These are phyloP conservation scores for Alternaria burnsii DNA, from an alignment of 2,329 filamentous ascomycete species.

Conservation along the genomic window DNA sequence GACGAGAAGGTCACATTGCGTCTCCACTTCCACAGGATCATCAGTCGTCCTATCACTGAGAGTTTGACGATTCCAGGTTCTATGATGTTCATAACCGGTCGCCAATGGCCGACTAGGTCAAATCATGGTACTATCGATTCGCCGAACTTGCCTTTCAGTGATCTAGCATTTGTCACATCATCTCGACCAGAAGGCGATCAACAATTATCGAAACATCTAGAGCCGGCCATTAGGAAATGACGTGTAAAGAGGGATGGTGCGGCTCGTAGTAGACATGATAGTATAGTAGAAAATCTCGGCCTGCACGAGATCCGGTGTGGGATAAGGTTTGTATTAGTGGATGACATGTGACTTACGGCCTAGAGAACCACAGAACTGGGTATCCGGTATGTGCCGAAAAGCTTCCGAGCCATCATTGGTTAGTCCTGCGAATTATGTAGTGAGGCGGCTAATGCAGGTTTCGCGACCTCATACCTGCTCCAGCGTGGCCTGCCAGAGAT, in stretches of 20 bases:
- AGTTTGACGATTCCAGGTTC: not conserved
- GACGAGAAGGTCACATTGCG: not conserved
- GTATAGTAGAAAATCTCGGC: slow-evolving; percentile 2
- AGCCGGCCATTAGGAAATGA: not conserved
- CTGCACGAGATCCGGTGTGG: not conserved
- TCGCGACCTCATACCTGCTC: slow-evolving; percentile 4
- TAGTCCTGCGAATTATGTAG: slow-evolving; percentile 3
- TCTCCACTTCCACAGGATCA: not conserved
- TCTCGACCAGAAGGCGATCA: not conserved
- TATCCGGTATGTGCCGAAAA: slow-evolving; percentile 10
- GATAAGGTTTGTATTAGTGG: slow-evolving; percentile 14
- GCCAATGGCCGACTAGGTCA: slow-evolving; percentile 1
- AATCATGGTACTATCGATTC: not conserved
- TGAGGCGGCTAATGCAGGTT: slow-evolving; percentile 11
- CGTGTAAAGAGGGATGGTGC: not conserved
- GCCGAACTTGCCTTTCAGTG: not conserved
- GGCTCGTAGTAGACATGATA: slow-evolving; percentile 2
- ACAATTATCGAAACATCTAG: not conserved
- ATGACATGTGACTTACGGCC: slow-evolving; percentile 1
- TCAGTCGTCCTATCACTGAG: not conserved
- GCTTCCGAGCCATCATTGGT: slow-evolving; percentile 6
- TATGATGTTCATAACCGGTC: not conserved
- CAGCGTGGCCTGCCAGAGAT: slow-evolving; percentile 2
- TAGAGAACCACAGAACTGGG: slow-evolving; percentile 1
- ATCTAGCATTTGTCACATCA: not conserved